Evolutionary conservation across 306 rosid species (phyloP), one percentile per base, ranked within the genome.

Genomic region (Citrullus colocynthis): DNA sequence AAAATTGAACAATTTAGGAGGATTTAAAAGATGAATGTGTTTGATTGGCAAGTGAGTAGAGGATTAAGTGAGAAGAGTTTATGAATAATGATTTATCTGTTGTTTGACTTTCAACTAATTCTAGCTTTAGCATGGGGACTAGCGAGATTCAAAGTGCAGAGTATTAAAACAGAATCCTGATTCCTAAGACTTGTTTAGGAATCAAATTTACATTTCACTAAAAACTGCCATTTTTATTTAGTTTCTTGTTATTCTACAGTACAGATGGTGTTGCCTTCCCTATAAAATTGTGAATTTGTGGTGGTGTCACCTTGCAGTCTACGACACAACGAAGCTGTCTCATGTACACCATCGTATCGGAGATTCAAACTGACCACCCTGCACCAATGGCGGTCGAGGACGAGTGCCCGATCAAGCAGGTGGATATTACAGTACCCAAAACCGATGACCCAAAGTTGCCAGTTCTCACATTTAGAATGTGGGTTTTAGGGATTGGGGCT

Each of bases 391-490:
- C 16, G 8, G 85, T 63, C 24, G 57, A 64, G 15, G 88, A 85
- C 3, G 85, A 85, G 18, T 82, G 93, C 45, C 74, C 85, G 9
- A 69, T 93, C 11, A 83, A 84, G 59, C 91, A 93, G 74, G 98
- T 91, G 11, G 97, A 88, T 7, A 78, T 93, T 2, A 93, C 96
- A 0, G 97, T 93, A 51, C 89, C 96, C 0, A 93, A 90, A 74
- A 91, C 90, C 0, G 97, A 93, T 58, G 98, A 93, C 45, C 89
- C 94, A 7, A 82, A 64, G 45, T 48, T 90, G 79, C 94, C 92
- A 7, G 81, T 83, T 45, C 73, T 85, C 18, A 93, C 98, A 32
- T 93, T 93, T 81, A 84, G 98, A 84, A 91, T 90, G 98, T 93
- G 97, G 98, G 84, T 90, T 79, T 85, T 79, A 82, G 91, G 98